phyloP scores from a whole-genome alignment of 164 flowering plant genomes.

The Kalanchoe fedtschenkoi region DNA sequence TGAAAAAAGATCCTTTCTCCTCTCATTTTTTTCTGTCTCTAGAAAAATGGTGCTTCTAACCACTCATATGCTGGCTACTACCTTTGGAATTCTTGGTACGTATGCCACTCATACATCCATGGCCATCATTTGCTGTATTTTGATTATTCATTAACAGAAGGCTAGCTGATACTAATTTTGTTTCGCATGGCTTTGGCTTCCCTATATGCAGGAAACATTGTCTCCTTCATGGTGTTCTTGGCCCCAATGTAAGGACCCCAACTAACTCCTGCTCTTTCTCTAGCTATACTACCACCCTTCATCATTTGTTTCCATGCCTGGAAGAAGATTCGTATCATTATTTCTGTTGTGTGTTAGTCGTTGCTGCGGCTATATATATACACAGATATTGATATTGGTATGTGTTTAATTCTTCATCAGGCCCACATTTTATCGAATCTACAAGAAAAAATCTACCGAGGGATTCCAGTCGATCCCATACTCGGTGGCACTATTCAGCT shows the following conservation, averaged over 20 bases:
- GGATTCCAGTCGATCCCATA: slow-evolving; percentile 78
- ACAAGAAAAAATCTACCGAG: slow-evolving; percentile 65
- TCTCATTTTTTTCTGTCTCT: too few species aligned
- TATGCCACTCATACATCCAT: slow-evolving; percentile 1
- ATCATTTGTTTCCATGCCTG: too few species aligned
- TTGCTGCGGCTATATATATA: too few species aligned
- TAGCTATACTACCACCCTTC: not conserved
- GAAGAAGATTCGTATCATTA: not conserved
- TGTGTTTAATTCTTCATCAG: slow-evolving; percentile 14
- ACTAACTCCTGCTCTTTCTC: not conserved
- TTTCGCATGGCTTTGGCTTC: slow-evolving; percentile 1
- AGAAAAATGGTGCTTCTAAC: slow-evolving; percentile 6
- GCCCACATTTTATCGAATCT: slow-evolving; percentile 64
- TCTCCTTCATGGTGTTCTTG: slow-evolving; percentile 56
- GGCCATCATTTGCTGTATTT: not conserved
- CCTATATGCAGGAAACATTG: slow-evolving; percentile 39
- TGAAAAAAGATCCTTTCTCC: not conserved
- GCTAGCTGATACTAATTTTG: not conserved
- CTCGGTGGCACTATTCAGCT: slow-evolving; percentile 62
- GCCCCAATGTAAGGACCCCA: slow-evolving; percentile 49
- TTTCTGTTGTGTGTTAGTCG: not conserved
- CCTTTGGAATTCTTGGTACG: slow-evolving; percentile 63
- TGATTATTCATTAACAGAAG: not conserved
- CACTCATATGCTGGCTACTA: slow-evolving; percentile 20
- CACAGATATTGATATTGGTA: too few species aligned